These are phyloP conservation scores for Schwanniomyces vanrijiae DNA, from an alignment of 805 yeast species.

Conservation along the genomic window DNA sequence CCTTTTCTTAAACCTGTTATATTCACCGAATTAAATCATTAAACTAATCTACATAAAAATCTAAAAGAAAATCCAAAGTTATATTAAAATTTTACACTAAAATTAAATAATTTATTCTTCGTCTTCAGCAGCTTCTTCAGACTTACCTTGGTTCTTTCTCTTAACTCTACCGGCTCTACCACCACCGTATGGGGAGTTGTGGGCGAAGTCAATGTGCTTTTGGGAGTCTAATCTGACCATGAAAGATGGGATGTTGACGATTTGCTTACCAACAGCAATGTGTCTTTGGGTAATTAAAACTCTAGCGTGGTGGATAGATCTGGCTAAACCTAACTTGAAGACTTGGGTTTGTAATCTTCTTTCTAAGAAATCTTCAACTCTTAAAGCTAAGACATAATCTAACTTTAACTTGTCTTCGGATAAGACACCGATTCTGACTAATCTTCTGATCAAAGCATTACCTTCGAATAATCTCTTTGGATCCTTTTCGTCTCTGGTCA, in stretches of 20 bases:
- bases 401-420: constrained; percentile 99
- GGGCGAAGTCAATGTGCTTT: constrained; percentile 99
- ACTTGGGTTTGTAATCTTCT: constrained; percentile 99
- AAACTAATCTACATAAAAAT: constrained; percentile 1
- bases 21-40: neutral
- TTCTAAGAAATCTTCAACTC: constrained; percentile 98
- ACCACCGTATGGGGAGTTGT: constrained; percentile 99
- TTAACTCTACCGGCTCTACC: constrained; percentile 99
- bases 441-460: constrained; percentile 99
- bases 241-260: constrained; percentile 98
- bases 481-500: constrained; percentile 99
- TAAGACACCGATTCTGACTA: constrained; percentile 98
- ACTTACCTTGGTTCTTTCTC: constrained; percentile 82
- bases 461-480: constrained; percentile 99
- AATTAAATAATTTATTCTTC: constrained; percentile 58
- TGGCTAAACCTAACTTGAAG: constrained; percentile 98
- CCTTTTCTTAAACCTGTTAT: neutral
- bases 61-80: neutral
- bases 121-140: constrained; percentile 72
- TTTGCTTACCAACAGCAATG: constrained; percentile 99
- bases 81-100: constrained; percentile 2
- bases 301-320: constrained; percentile 99
- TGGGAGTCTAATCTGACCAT: constrained; percentile 99
- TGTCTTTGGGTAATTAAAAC: constrained; percentile 98
- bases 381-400: constrained; percentile 98